These are phyloP conservation scores for Durotheca rogersii DNA, from an alignment of 495 filamentous ascomycete species.

Conservation along the genomic window DNA sequence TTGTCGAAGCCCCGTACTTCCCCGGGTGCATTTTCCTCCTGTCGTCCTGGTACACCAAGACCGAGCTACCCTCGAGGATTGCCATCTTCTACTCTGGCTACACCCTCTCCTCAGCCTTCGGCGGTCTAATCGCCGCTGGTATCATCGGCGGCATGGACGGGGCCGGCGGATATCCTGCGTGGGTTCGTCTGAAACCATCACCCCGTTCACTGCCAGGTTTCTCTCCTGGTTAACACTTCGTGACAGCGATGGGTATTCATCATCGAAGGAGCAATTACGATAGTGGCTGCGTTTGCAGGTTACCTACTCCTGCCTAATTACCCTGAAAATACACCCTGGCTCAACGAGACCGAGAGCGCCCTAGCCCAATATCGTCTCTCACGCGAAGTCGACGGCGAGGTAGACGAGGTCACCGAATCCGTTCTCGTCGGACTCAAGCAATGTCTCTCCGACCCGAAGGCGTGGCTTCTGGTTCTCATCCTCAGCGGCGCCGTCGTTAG, in stretches of 20 bases:
- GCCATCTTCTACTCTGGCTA: conserved; percentile 25
- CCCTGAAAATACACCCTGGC: conserved; percentile 55
- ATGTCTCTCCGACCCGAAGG: conserved; percentile 51
- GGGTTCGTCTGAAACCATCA: too few species aligned
- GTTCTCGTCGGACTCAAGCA: conserved; percentile 53
- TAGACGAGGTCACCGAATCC: conserved; percentile 45
- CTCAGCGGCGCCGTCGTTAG: background rate
- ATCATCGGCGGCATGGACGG: conserved; percentile 50
- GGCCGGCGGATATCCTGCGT: conserved; percentile 51
- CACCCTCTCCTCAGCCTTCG: conserved; percentile 55
- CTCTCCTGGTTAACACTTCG: too few species aligned
- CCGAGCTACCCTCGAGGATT: conserved; percentile 44
- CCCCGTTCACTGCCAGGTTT: too few species aligned
- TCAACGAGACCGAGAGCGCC: conserved; percentile 49
- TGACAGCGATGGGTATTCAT: conserved; percentile 65
- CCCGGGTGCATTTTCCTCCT: conserved; percentile 39
- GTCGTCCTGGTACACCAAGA: conserved; percentile 45
- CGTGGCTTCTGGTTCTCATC: conserved; percentile 45
- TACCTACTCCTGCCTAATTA: conserved; percentile 58
- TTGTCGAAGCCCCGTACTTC: conserved; percentile 45
- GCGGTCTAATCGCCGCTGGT: conserved; percentile 48
- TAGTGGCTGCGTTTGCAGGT: conserved; percentile 10
- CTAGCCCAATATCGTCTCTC: conserved; percentile 48
- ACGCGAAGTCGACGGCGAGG: conserved; percentile 47
- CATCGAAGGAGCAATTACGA: conserved; percentile 56